Base-by-base conservation (phyloP, 2,329 filamentous ascomycete species). In the Fusarium albosuccineum region DNA sequence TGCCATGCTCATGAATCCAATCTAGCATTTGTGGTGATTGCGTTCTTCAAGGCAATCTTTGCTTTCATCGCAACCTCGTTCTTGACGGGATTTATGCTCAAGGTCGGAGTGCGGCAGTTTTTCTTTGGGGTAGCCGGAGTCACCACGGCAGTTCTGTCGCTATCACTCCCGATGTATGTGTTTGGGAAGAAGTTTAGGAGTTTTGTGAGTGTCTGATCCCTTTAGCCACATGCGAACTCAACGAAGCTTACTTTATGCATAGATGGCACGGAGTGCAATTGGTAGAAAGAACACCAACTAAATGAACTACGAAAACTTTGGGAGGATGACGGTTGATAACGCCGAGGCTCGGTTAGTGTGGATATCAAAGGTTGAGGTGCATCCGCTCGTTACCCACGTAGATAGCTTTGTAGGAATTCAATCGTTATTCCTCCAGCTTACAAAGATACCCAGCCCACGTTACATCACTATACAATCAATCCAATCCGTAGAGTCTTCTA, bases 191-290 rank as follows among this genome's bases (percentile, higher is more conserved):
- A 14, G 16, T 45, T 54, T 2, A 44, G 51, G 29, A 29, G 29
- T 13, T 54, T 54, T 44, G 51, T 54, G 40, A 54, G 51, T 54
- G 16, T 42, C 13, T 44, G n/a, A 8, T 26, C 29, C 26, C 27
- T 52, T 42, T 22, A 4, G 10, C 26, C 7, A 42, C 26, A 11
- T 33, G 6, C 16, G 8, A 14, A 16, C 9, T 53, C 16, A 16
- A 11, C 11, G n/a, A 3, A 5, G 39, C 50, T 44, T 8, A 53
- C 29, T 11, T 53, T 26, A n/a, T 11, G 9, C 6, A n/a, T 26
- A 53, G 50, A 53, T 53, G 50, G 50, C 50, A n/a, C 29, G 50
- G 50, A 53, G 50, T 36, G 50, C 39, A 42, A 53, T 53, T 53
- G 37, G 50, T 34, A 53, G 50, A 53, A 27, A 13, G 30, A 40